Conservation (phyloP, 306 rosid genomes). For the Cicer cuneatum region DNA sequence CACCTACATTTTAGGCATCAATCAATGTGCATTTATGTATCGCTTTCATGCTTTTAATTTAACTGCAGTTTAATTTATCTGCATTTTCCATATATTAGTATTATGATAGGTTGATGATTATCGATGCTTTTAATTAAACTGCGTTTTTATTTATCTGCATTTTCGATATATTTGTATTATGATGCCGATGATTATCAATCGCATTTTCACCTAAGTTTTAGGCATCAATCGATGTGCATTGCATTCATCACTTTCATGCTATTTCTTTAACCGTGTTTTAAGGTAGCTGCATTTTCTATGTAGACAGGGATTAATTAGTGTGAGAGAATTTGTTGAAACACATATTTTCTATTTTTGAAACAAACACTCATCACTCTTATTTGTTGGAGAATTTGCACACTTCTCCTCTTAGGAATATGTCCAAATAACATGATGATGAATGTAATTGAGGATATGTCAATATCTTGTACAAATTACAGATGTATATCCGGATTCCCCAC, state of each 20-base stretch:
- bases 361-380: neutral
- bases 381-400: neutral
- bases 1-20: neutral
- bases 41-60: neutral
- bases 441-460: neutral
- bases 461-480: no score
- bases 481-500: no score
- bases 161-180: neutral
- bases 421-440: neutral
- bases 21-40: neutral
- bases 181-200: no score
- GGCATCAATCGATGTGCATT: neutral
- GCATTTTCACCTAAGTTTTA: no score
- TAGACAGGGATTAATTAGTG: no score
- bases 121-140: neutral
- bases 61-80: neutral
- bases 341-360: neutral
- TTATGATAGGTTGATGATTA: no score
- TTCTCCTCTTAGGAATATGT: neutral
- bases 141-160: constrained; percentile 1
- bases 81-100: no score
- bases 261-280: no score
- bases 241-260: neutral
- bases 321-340: neutral
- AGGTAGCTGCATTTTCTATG: no score